These are phyloP conservation scores for Circinella minor DNA, from an alignment of 371 early-diverging fungal species.

Conservation along the genomic window DNA sequence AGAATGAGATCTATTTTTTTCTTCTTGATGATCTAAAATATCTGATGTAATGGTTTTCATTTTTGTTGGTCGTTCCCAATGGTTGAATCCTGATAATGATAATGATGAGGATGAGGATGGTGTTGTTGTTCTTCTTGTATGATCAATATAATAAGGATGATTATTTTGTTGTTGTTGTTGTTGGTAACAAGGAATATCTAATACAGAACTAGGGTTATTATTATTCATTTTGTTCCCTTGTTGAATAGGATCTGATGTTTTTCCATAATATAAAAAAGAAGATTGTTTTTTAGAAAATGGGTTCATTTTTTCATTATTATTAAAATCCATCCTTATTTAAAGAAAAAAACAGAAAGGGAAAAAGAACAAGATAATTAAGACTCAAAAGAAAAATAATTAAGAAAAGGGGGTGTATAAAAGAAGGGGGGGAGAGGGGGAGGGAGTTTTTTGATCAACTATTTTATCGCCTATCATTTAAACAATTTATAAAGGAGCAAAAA, in stretches of 20 bases:
- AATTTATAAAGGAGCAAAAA: too few species aligned
- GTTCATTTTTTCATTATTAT: not conserved
- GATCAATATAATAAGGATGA: not conserved
- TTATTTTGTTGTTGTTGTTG: not conserved
- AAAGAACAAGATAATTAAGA: too few species aligned
- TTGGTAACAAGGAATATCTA: slow-evolving; percentile 9
- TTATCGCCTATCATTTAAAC: too few species aligned
- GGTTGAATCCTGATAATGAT: not conserved
- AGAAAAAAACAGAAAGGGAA: slow-evolving; percentile 1
- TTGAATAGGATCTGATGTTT: slow-evolving; percentile 5
- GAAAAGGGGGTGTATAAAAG: too few species aligned
- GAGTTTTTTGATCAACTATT: too few species aligned
- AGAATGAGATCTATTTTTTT: not conserved
- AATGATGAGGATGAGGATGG: not conserved
- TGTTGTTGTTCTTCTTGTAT: not conserved
- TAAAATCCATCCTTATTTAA: not conserved
- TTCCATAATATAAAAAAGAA: slow-evolving; percentile 14
- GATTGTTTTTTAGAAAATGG: not conserved
- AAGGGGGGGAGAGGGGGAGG: too few species aligned
- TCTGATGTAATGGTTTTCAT: not conserved
- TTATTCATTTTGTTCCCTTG: not conserved
- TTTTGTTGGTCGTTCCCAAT: slow-evolving; percentile 3
- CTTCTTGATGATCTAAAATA: not conserved
- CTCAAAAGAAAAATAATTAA: too few species aligned
- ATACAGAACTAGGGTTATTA: not conserved